phyloP scores from a whole-genome alignment of 2,329 filamentous ascomycete genomes.

The Kalmusia sp. region DNA sequence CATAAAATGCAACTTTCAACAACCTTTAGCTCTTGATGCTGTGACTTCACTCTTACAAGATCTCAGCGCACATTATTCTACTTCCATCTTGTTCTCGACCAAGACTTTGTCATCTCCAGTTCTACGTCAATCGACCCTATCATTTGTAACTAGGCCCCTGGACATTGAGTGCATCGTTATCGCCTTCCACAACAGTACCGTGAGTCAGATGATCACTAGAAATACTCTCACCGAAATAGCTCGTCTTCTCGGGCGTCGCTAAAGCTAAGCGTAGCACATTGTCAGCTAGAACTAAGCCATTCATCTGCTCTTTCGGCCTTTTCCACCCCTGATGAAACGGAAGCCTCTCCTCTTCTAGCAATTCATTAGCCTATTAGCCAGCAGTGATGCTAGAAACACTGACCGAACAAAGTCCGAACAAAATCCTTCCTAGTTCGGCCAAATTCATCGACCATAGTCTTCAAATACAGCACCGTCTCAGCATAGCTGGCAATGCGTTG shows the following conservation, averaged over 20 bases:
- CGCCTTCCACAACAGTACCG: too few relatives aligned
- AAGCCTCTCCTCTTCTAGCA: slow-evolving; percentile 28
- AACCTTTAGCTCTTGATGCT: too few relatives aligned
- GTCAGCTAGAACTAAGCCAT: slow-evolving; percentile 11
- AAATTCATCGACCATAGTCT: slow-evolving; percentile 4
- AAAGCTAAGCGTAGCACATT: slow-evolving; percentile 20
- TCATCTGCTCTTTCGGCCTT: slow-evolving; percentile 11
- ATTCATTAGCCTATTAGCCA: background rate
- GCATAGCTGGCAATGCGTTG: background rate
- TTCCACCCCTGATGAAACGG: slow-evolving; percentile 31
- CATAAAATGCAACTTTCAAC: too few relatives aligned
- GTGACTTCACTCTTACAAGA: too few relatives aligned
- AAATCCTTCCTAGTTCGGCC: background rate
- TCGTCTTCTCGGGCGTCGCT: slow-evolving; percentile 21
- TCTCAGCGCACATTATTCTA: too few relatives aligned
- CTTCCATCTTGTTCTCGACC: too few relatives aligned
- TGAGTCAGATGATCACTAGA: too few relatives aligned
- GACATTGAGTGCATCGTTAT: too few relatives aligned
- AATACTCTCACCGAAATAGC: too few relatives aligned
- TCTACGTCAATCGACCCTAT: too few relatives aligned
- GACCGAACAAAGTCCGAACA: background rate
- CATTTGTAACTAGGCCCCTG: too few relatives aligned
- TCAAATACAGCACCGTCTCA: slow-evolving; percentile 11
- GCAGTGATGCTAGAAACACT: background rate
- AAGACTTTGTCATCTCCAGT: too few relatives aligned